Evolutionary conservation across 768 basidiomycete species (phyloP).

Genomic region (Asterophora parasitica): DNA sequence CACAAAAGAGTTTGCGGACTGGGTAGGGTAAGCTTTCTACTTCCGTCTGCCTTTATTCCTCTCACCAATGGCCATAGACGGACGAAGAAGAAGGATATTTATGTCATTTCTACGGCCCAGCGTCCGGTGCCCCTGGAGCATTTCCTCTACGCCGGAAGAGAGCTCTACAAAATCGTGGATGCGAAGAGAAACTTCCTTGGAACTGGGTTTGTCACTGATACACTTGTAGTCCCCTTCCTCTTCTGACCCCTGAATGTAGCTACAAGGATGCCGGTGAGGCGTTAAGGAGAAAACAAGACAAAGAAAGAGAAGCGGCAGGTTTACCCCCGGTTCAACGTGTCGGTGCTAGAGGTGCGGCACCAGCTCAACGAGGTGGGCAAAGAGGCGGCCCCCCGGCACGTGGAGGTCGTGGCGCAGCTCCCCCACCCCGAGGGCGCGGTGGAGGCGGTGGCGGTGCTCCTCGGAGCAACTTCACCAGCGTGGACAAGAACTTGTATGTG

Average conservation of each 20-base stretch:
- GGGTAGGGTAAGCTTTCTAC: conserved; percentile 80
- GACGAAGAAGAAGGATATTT: conserved; percentile 99
- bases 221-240: neutral
- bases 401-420: conserved; percentile 35
- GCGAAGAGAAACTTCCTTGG: conserved; percentile 66
- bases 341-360: conserved; percentile 71
- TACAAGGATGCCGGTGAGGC: conserved; percentile 91
- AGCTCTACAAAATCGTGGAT: conserved; percentile 90
- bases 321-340: conserved; percentile 79
- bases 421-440: conserved; percentile 33
- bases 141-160: conserved; percentile 91
- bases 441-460: conserved; percentile 41
- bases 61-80: conserved; percentile 48
- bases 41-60: neutral
- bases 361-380: conserved; percentile 53
- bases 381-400: conserved; percentile 39
- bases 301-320: conserved; percentile 94
- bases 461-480: conserved; percentile 58
- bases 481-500: conserved; percentile 91
- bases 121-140: conserved; percentile 97
- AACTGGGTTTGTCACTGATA: conserved; percentile 51
- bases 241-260: conserved; percentile 32
- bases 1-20: conserved; percentile 96
- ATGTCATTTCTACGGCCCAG: conserved; percentile 95
- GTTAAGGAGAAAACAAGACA: conserved; percentile 91